These are phyloP conservation scores for Chernovozyma aurita DNA, from an alignment of 1,139 yeast species.

Conservation along the genomic window DNA sequence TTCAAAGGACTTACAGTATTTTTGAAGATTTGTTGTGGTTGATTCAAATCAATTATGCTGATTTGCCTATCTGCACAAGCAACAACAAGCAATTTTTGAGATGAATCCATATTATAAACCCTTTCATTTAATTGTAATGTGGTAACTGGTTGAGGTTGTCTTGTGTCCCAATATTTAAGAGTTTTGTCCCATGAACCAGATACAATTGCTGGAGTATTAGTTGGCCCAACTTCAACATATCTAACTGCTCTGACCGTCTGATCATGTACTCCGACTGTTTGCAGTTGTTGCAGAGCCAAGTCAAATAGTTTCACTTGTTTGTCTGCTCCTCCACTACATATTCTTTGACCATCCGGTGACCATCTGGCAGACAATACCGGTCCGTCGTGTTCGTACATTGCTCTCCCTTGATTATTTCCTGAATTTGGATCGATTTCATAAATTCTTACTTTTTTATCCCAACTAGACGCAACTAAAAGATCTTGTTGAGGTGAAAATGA, in stretches of 20 bases:
- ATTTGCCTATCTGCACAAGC: slow-evolving; percentile 92
- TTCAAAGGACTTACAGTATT: slow-evolving; percentile 76
- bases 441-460: slow-evolving; percentile 94
- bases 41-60: slow-evolving; percentile 69
- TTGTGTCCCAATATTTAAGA: slow-evolving; percentile 87
- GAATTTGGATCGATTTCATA: slow-evolving; percentile 75
- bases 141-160: slow-evolving; percentile 80
- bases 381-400: slow-evolving; percentile 83
- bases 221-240: slow-evolving; percentile 77
- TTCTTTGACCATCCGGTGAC: slow-evolving; percentile 82
- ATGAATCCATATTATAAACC: slow-evolving; percentile 84
- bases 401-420: slow-evolving; percentile 78
- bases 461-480: slow-evolving; percentile 72
- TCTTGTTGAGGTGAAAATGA: slow-evolving; percentile 94
- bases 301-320: slow-evolving; percentile 84
- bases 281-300: slow-evolving; percentile 73
- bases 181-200: slow-evolving; percentile 98
- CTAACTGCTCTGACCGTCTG: slow-evolving; percentile 74
- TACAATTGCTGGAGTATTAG: slow-evolving; percentile 78
- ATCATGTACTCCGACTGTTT: slow-evolving; percentile 84
- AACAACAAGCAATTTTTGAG: slow-evolving; percentile 77
- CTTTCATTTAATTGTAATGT: slow-evolving; percentile 84
- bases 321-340: slow-evolving; percentile 91
- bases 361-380: slow-evolving; percentile 84
- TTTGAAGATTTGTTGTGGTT: slow-evolving; percentile 82